phyloP scores from a whole-genome alignment of 768 basidiomycete species.

The Cystofilobasidium capitatum region DNA sequence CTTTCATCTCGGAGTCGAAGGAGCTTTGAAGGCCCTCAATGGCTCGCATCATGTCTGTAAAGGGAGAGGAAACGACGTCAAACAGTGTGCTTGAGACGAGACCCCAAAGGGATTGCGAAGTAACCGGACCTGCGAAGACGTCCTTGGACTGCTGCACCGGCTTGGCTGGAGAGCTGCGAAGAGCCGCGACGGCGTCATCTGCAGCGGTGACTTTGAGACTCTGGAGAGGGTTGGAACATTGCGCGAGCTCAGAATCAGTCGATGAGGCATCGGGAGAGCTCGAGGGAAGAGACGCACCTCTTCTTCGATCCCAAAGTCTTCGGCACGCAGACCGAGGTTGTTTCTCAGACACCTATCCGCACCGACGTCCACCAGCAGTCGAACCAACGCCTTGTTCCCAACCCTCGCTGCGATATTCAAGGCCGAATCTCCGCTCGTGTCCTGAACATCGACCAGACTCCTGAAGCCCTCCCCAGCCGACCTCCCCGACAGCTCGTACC shows the following conservation, averaged over 20 bases:
- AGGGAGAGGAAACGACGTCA: conserved; percentile 1
- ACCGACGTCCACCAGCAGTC: conserved; percentile 78
- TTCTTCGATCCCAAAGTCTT: conserved; percentile 87
- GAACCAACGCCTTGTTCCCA: conserved; percentile 76
- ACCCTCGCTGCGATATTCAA: conserved; percentile 90
- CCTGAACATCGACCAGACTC: conserved; percentile 77
- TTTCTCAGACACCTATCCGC: conserved; percentile 82
- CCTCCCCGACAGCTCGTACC: conserved; percentile 42
- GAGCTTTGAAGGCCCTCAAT: conserved; percentile 67
- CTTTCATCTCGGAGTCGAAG: conserved; percentile 71
- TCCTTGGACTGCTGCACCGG: conserved; percentile 83
- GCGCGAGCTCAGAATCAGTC: not conserved
- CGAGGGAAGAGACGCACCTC: conserved; percentile 51
- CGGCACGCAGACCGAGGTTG: conserved; percentile 83
- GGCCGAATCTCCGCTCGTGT: conserved; percentile 91
- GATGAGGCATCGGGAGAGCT: not conserved
- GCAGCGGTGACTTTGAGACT: conserved; percentile 38
- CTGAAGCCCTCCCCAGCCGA: conserved; percentile 37
- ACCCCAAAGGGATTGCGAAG: not conserved
- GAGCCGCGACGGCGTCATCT: conserved; percentile 67
- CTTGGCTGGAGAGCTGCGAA: conserved; percentile 61
- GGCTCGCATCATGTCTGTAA: conserved; percentile 70
- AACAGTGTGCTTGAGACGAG: conserved; percentile 1
- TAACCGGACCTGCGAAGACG: conserved; percentile 58
- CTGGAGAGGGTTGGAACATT: conserved; percentile 27